These are phyloP conservation scores for Phoenix roebelenii DNA, from an alignment of 176 grass and related monocot genomes.

Conservation along the genomic window DNA sequence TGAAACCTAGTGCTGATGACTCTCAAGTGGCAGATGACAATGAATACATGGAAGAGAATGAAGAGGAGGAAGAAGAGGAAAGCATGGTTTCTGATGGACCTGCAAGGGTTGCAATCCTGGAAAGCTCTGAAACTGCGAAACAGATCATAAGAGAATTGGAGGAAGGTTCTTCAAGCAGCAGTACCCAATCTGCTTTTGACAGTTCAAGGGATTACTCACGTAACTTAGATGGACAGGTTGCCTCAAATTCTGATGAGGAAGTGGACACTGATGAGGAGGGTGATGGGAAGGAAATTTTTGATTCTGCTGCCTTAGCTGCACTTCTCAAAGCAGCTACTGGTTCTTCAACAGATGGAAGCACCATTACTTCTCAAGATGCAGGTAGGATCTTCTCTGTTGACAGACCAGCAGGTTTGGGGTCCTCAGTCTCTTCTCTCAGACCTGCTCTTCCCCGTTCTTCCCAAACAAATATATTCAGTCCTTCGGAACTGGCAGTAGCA, in stretches of 20 bases:
- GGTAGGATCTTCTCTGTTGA: conserved; percentile 33
- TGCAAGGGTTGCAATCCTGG: conserved; percentile 17
- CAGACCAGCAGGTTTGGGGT: conserved; percentile 3
- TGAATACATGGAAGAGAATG: background rate
- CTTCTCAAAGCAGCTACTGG: conserved; percentile 33
- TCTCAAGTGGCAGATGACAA: conserved; percentile 1
- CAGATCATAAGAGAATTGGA: conserved; percentile 15
- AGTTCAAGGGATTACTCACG: too few relatives aligned
- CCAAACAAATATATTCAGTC: conserved; percentile 1
- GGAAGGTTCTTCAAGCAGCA: background rate
- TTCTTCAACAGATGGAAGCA: conserved; percentile 3
- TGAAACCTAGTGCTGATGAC: background rate
- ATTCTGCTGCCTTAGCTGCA: conserved; percentile 37
- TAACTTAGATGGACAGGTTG: too few relatives aligned
- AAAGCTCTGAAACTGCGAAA: conserved; percentile 18
- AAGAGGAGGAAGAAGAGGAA: conserved; percentile 8
- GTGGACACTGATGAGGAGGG: conserved; percentile 17
- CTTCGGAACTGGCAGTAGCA: conserved; percentile 23
- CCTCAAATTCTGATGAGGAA: conserved; percentile 27
- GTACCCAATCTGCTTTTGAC: too few relatives aligned
- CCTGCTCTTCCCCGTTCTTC: background rate
- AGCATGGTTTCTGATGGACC: conserved; percentile 6
- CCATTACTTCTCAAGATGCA: conserved; percentile 16
- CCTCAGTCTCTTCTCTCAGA: conserved; percentile 3
- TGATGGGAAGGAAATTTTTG: conserved; percentile 23